Evolutionary conservation across 1,284 basidiomycete genomes (phyloP).

Genomic region (Apiotrichum veenhuisii): DNA sequence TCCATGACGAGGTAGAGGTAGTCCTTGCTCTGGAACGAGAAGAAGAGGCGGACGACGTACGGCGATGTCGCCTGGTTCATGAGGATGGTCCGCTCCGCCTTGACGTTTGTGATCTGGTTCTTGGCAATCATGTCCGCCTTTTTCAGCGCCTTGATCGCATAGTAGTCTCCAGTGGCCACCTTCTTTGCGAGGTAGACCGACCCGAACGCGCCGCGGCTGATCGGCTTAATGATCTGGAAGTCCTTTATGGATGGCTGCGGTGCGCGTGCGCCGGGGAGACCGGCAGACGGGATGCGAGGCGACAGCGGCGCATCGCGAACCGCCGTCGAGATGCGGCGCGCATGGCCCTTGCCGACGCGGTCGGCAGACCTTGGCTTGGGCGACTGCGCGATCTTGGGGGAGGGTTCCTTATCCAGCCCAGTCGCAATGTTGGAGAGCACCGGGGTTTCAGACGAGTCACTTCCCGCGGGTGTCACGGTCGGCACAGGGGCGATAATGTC

Average conservation of each 20-base stretch:
- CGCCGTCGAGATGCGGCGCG: slow-evolving; percentile 10
- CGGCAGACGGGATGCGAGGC: slow-evolving; percentile 76
- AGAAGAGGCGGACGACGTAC: slow-evolving; percentile 98
- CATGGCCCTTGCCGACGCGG: background rate
- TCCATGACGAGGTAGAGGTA: slow-evolving; percentile 99
- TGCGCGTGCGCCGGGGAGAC: slow-evolving; percentile 66
- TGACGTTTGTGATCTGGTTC: slow-evolving; percentile 99
- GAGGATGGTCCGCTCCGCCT: slow-evolving; percentile 97
- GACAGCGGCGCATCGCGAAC: slow-evolving; percentile 63
- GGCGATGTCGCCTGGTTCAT: slow-evolving; percentile 99
- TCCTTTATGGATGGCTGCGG: slow-evolving; percentile 94
- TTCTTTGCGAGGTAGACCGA: slow-evolving; percentile 98
- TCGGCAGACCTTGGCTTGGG: background rate
- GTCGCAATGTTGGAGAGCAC: background rate
- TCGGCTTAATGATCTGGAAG: slow-evolving; percentile 99
- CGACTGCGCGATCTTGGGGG: background rate
- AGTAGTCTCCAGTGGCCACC: slow-evolving; percentile 96
- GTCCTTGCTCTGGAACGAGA: slow-evolving; percentile 95
- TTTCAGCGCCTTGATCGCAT: slow-evolving; percentile 97
- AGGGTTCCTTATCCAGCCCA: background rate
- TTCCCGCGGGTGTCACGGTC: background rate
- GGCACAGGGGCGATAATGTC: background rate
- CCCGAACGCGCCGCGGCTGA: slow-evolving; percentile 97
- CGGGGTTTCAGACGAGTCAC: background rate
- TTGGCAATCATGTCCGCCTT: slow-evolving; percentile 99